These are phyloP conservation scores for Myxozyma vanderwaltii DNA, from an alignment of 805 yeast species.

Conservation along the genomic window DNA sequence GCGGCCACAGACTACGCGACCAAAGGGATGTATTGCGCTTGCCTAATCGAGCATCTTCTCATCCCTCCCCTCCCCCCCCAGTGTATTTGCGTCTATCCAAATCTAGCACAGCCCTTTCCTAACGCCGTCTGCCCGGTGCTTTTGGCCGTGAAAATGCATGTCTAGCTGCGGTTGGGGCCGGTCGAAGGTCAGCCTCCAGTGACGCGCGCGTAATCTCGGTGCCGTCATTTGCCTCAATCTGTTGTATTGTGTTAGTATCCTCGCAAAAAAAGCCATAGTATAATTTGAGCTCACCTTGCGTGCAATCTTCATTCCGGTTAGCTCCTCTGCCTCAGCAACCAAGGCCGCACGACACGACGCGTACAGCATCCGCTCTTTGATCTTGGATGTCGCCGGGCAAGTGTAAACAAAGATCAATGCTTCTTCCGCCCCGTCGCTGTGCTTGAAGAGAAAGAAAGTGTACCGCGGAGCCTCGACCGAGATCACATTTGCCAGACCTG, in stretches of 20 bases:
- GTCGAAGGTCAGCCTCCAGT: conserved; percentile 29
- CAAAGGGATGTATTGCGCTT: no score
- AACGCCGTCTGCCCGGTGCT: conserved; percentile 35
- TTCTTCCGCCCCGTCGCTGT: conserved; percentile 42
- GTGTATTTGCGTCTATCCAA: conserved; percentile 1
- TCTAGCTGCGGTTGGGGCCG: conserved; percentile 14
- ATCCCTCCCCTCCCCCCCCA: not conserved
- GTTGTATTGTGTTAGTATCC: conserved; percentile 1
- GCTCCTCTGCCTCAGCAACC: conserved; percentile 36
- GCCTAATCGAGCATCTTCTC: not conserved
- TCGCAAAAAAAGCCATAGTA: not conserved
- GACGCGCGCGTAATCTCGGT: conserved; percentile 33
- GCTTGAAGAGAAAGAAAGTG: conserved; percentile 48
- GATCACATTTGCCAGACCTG: conserved; percentile 44
- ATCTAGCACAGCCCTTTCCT: not conserved
- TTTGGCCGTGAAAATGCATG: conserved; percentile 30
- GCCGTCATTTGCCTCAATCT: conserved; percentile 40
- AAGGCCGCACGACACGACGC: conserved; percentile 65
- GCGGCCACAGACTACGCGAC: not conserved
- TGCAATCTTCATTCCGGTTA: conserved; percentile 29
- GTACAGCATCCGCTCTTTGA: conserved; percentile 87
- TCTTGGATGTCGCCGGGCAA: conserved; percentile 88
- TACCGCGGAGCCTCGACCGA: conserved; percentile 57
- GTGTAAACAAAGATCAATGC: conserved; percentile 64
- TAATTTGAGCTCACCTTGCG: conserved; percentile 29